Percentiles rank a stretch among this genome's conserved stretches.
These are phyloP conservation scores for Colletotrichum eremochloae DNA, from an alignment of 2,329 filamentous ascomycete genomes.

Conservation along the genomic window DNA sequence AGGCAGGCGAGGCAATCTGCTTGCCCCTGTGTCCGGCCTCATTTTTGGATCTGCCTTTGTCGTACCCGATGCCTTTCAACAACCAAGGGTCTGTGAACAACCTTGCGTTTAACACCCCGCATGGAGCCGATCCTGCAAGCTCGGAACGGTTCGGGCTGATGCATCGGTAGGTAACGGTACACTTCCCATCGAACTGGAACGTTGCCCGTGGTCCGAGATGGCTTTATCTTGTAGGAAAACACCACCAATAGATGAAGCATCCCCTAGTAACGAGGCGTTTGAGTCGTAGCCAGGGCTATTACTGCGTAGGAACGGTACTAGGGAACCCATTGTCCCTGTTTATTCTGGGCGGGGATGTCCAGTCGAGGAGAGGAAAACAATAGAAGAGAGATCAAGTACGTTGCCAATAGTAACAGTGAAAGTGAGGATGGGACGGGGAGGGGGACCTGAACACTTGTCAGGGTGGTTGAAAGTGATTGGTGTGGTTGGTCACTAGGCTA, in stretches of 20 bases:
- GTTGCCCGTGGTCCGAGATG: neutral
- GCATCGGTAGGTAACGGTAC: neutral
- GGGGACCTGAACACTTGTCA: conserved; percentile 34
- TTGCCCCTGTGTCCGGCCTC: neutral
- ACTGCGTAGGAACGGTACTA: neutral
- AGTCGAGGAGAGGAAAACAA: neutral
- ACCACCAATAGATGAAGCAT: neutral
- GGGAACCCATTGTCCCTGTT: conserved; percentile 1
- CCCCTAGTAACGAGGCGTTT: neutral
- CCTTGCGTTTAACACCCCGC: conserved; percentile 23
- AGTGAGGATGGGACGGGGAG: neutral
- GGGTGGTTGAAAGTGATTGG: conserved; percentile 5
- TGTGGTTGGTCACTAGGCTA: neutral
- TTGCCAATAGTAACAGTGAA: conserved; percentile 25
- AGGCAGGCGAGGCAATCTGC: neutral
- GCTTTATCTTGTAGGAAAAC: neutral
- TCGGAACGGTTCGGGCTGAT: neutral
- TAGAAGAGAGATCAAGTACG: neutral
- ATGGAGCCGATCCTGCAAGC: neutral
- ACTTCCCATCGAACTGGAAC: neutral
- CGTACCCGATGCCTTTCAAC: neutral
- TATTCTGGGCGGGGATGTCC: neutral
- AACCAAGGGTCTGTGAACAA: neutral
- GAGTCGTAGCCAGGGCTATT: conserved; percentile 3
- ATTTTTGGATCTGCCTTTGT: conserved; percentile 19